Percentiles rank a stretch among this genome's conserved stretches.
phyloP scores from a whole-genome alignment of 2,329 filamentous ascomycete genomes.

The Aspergillus piperis region DNA sequence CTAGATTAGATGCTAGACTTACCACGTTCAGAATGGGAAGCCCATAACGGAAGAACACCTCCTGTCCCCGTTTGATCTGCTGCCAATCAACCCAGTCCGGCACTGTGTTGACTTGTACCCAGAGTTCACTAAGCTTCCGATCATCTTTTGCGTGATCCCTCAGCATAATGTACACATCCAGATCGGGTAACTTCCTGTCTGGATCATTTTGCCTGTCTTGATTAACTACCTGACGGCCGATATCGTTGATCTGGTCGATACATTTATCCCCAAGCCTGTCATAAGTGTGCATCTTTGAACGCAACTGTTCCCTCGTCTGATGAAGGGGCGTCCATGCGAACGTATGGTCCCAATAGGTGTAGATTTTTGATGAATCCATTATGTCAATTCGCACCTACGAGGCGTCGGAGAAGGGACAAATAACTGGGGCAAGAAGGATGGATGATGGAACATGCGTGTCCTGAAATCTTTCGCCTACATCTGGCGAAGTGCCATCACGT shows the following conservation, averaged over 20 bases:
- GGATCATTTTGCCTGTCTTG: constrained; percentile 4
- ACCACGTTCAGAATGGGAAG: constrained; percentile 62
- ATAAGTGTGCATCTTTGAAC: constrained; percentile 65
- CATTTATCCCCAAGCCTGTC: constrained; percentile 69
- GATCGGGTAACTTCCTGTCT: constrained; percentile 34
- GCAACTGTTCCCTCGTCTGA: constrained; percentile 59
- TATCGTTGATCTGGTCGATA: constrained; percentile 62
- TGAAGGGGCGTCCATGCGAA: constrained; percentile 71
- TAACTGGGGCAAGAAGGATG: neutral
- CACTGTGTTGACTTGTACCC: constrained; percentile 66
- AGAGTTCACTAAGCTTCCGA: constrained; percentile 59
- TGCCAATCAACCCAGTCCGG: constrained; percentile 78
- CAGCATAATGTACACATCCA: constrained; percentile 67
- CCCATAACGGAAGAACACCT: constrained; percentile 76
- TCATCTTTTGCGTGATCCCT: constrained; percentile 60
- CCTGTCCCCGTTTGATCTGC: constrained; percentile 71
- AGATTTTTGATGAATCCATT: constrained; percentile 19
- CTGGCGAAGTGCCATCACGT: too few relatives aligned
- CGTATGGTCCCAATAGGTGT: constrained; percentile 61
- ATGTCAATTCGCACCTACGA: too few relatives aligned
- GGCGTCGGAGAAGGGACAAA: neutral
- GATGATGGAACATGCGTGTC: too few relatives aligned
- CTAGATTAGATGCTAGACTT: constrained; percentile 14
- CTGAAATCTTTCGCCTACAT: too few relatives aligned
- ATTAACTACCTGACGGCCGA: constrained; percentile 51